Base-by-base conservation (phyloP, 257 asterid species). In the Ilex asprella region DNA sequence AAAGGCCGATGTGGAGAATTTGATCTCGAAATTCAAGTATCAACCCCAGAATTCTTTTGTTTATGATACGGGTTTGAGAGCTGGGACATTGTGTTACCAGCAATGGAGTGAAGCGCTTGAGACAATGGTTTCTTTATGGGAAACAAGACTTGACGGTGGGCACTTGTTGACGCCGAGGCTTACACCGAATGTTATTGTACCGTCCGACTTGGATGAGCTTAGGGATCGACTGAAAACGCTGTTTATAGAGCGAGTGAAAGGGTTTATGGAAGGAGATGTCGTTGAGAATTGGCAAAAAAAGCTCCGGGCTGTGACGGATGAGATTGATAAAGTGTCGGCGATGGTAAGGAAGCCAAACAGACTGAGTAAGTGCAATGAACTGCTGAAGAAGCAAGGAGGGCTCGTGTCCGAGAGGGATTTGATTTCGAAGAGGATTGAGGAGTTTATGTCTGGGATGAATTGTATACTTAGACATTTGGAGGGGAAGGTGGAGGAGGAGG, bases 21-120 rank as follows among this genome's bases (percentile, higher is more conserved):
- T 82, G 9, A 16, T 82, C 30, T 16, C 47, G 52, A 66, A 59
- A 7, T 76, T 85, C 58, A 71, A 70, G 12, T 68, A 57, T 59
- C 63, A 56, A 12, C 97, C 97, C 27, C 71, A 74, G 51, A 70
- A 58, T 0, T 30, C 44, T 14, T 56, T 27, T 55, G 43, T 75
- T 30, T 63, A 58, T 2, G 31, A 56, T 16, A 50, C 52, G 1
- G 72, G 68, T 35, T n/a, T 1, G 11, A 10, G 75, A 2, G 44
- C 62, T 6, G 91, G 75, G 10, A 16, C 29, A 3, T 74, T 92
- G 2, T 61, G 3, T 59, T 92, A 83, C 39, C 78, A 75, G 78
- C 95, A 86, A 83, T 92, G 97, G 97, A 73, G 62, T 12, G 84
- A 86, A 70, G 80, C 93, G 15, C 75, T 79, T 11, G 89, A 74